Percentiles rank a stretch among this genome's conserved stretches.
Evolutionary conservation across 129 eudicot species (phyloP).

Genomic region (Ambrosia trifida): DNA sequence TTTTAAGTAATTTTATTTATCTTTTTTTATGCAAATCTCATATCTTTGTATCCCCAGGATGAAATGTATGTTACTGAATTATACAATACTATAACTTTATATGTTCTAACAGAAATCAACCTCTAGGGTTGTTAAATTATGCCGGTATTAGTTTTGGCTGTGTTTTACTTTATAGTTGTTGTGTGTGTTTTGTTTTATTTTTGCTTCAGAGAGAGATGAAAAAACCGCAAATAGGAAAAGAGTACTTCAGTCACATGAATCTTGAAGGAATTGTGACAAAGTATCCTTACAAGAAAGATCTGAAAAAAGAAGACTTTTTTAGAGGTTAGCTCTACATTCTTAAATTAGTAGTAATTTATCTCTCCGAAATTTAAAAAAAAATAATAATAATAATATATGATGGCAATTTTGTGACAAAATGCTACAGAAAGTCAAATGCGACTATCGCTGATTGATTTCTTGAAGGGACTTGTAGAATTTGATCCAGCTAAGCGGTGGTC

Average conservation of each 20-base stretch:
- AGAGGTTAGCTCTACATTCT: constrained; percentile 53
- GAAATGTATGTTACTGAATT: neutral
- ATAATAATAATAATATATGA: constrained; percentile 6
- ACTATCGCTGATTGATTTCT: constrained; percentile 85
- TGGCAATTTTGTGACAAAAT: constrained; percentile 15
- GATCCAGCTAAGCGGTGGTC: constrained; percentile 99
- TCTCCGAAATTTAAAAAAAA: neutral
- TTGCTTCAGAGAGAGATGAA: constrained; percentile 73
- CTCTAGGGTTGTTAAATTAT: neutral
- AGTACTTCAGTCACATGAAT: constrained; percentile 82
- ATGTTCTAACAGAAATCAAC: neutral
- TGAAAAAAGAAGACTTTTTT: constrained; percentile 65
- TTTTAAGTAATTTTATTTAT: neutral
- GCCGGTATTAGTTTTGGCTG: too few species aligned
- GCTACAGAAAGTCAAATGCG: constrained; percentile 76
- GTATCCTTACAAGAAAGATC: constrained; percentile 82
- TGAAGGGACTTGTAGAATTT: constrained; percentile 94
- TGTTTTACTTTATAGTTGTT: constrained; percentile 24
- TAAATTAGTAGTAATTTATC: neutral
- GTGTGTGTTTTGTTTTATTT: neutral
- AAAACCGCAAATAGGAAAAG: constrained; percentile 86
- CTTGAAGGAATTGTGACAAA: constrained; percentile 80
- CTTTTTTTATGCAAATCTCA: neutral
- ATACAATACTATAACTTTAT: neutral
- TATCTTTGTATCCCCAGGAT: neutral